These are phyloP conservation scores for Pezicula rhizophila DNA, from an alignment of 2,329 filamentous ascomycete genomes.

Conservation along the genomic window DNA sequence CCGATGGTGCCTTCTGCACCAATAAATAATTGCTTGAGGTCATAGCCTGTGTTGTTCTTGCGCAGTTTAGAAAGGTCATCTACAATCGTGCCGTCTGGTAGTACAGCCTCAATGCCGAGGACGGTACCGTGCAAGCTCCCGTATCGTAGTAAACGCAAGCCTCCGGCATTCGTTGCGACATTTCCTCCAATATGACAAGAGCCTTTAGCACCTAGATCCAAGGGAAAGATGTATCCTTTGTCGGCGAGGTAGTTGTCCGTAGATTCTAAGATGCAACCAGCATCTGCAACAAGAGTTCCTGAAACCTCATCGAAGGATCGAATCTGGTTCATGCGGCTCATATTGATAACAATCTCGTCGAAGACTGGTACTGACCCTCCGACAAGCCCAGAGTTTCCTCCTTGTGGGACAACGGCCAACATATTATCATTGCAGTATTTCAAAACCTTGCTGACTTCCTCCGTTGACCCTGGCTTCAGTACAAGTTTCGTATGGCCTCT, in stretches of 20 bases:
- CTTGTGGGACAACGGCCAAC: conserved; percentile 92
- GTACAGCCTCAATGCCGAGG: conserved; percentile 84
- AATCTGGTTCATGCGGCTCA: conserved; percentile 85
- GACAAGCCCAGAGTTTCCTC: conserved; percentile 92
- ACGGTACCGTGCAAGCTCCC: conserved; percentile 92
- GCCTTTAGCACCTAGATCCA: conserved; percentile 96
- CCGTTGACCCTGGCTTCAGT: conserved; percentile 75
- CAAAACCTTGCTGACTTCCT: conserved; percentile 85
- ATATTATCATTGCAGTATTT: conserved; percentile 92
- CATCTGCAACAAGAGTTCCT: conserved; percentile 83
- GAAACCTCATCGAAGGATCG: conserved; percentile 89
- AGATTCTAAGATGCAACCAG: conserved; percentile 83
- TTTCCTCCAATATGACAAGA: conserved; percentile 96
- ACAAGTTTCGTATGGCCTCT: conserved; percentile 83
- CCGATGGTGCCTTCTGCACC: conserved; percentile 93
- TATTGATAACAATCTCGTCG: conserved; percentile 93
- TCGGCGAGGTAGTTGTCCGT: conserved; percentile 82
- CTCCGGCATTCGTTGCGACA: conserved; percentile 91
- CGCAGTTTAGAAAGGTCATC: conserved; percentile 82
- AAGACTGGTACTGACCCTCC: conserved; percentile 95
- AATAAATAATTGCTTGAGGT: conserved; percentile 94
- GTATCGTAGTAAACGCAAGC: conserved; percentile 82
- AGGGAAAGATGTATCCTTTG: conserved; percentile 81
- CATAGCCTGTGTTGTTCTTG: conserved; percentile 99
- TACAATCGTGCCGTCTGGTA: conserved; percentile 87